These are phyloP conservation scores for Orobanche coerulescens DNA, from an alignment of 257 asterid genomes.

Conservation along the genomic window DNA sequence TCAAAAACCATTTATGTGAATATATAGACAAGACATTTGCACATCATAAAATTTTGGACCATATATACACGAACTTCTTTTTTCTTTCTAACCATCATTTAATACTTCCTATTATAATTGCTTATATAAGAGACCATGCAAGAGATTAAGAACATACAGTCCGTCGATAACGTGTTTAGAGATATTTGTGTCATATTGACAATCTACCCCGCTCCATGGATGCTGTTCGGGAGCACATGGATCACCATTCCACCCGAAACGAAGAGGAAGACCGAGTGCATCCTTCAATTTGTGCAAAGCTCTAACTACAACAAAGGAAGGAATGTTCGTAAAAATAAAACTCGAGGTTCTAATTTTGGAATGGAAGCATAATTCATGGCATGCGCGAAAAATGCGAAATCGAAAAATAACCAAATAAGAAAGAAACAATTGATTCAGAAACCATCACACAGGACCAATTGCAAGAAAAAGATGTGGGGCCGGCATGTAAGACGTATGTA, in stretches of 20 bases:
- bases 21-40: background rate
- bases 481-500: slow-evolving; percentile 1
- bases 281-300: slow-evolving; percentile 70
- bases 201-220: slow-evolving; percentile 97
- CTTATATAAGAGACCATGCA: background rate
- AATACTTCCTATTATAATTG: background rate
- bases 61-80: background rate
- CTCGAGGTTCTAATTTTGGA: background rate
- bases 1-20: background rate
- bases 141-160: slow-evolving; percentile 57
- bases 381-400: background rate
- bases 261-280: slow-evolving; percentile 90
- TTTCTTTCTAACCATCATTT: too few relatives aligned
- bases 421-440: slow-evolving; percentile 2
- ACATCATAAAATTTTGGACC: background rate
- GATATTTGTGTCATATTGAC: slow-evolving; percentile 57
- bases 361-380: background rate
- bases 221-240: slow-evolving; percentile 97
- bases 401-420: background rate
- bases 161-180: slow-evolving; percentile 89
- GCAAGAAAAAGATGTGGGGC: background rate
- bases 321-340: background rate
- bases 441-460: background rate
- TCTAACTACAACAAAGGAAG: slow-evolving; percentile 39
- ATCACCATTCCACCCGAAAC: slow-evolving; percentile 98